Conservation (phyloP, 2,329 filamentous ascomycete genomes). For the Aspergillus hortae region DNA sequence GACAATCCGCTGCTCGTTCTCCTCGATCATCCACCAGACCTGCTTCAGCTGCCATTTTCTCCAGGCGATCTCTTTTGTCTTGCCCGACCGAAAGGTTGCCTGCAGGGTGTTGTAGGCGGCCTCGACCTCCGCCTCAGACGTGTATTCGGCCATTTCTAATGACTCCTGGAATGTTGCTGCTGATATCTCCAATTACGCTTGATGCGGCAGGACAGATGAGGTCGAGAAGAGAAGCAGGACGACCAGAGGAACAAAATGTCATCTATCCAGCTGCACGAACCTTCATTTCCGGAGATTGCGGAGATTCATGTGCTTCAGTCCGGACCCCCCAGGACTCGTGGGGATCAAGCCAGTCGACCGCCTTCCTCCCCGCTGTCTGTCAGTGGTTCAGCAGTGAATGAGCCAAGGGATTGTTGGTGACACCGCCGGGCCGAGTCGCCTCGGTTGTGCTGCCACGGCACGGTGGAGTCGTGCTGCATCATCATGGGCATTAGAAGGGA, state of each 20-base stretch:
- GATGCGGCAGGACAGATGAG: not conserved
- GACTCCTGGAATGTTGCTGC: not conserved
- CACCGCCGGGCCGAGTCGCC: not conserved
- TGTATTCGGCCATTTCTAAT: not conserved
- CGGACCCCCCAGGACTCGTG: not conserved
- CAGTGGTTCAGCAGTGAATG: not conserved
- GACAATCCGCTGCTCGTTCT: slow-evolving; percentile 34
- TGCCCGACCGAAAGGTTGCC: slow-evolving; percentile 26
- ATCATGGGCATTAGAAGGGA: no score
- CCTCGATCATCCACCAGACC: slow-evolving; percentile 41
- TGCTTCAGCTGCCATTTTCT: slow-evolving; percentile 43
- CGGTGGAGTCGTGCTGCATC: no score
- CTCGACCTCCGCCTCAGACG: slow-evolving; percentile 2
- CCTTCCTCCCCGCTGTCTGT: not conserved
- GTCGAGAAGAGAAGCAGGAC: not conserved
- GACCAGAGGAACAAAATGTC: not conserved
- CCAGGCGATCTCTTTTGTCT: slow-evolving; percentile 38
- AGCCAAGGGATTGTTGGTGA: not conserved
- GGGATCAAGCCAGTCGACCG: not conserved
- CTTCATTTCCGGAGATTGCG: no score
- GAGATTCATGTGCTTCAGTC: not conserved
- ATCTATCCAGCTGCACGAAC: no score
- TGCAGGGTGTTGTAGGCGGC: slow-evolving; percentile 11
- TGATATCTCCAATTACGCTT: no score
- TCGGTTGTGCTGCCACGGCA: not conserved